A percentile compares a stretch with the other conserved stretches of the same genome.
Conservation (phyloP, 371 early-diverging fungal species). For the Lichtheimia hyalospora region DNA sequence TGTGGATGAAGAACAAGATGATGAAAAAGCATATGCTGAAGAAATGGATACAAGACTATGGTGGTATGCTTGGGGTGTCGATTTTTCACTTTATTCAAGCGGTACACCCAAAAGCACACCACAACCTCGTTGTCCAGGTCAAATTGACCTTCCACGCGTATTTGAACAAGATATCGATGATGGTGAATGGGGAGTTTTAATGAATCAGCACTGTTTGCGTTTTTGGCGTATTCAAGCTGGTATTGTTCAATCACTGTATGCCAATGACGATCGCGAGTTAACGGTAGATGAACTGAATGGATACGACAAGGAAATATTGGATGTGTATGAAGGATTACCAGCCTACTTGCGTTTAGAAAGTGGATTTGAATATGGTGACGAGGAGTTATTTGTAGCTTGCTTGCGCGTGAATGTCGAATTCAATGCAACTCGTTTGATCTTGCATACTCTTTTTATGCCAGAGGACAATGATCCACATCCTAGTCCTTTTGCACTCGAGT, state of each 20-base stretch:
- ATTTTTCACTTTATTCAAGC: constrained; percentile 40
- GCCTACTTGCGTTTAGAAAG: constrained; percentile 39
- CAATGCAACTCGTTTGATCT: constrained; percentile 45
- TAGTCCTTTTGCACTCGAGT: constrained; percentile 30
- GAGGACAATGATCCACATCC: constrained; percentile 34
- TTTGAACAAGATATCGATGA: constrained; percentile 50
- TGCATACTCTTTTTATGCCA: constrained; percentile 47
- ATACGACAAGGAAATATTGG: constrained; percentile 30
- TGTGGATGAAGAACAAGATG: constrained; percentile 13
- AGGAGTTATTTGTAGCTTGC: constrained; percentile 38
- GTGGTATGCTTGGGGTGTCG: constrained; percentile 51
- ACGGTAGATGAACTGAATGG: constrained; percentile 40
- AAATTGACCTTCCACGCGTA: constrained; percentile 34
- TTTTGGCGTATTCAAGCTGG: constrained; percentile 49
- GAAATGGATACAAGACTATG: constrained; percentile 53
- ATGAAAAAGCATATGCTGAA: constrained; percentile 5
- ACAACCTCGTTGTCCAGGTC: constrained; percentile 18
- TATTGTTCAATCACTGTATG: constrained; percentile 34
- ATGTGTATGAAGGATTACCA: constrained; percentile 31
- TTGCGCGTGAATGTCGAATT: constrained; percentile 44
- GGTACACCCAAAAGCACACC: constrained; percentile 39
- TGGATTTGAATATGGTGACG: constrained; percentile 45
- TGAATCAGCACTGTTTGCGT: constrained; percentile 23
- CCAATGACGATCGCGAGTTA: constrained; percentile 38
- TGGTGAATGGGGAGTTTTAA: constrained; percentile 30